Percentiles rank a stretch among this genome's conserved stretches.
phyloP scores from a whole-genome alignment of 805 yeast genomes.

The Candida parachauliodes region DNA sequence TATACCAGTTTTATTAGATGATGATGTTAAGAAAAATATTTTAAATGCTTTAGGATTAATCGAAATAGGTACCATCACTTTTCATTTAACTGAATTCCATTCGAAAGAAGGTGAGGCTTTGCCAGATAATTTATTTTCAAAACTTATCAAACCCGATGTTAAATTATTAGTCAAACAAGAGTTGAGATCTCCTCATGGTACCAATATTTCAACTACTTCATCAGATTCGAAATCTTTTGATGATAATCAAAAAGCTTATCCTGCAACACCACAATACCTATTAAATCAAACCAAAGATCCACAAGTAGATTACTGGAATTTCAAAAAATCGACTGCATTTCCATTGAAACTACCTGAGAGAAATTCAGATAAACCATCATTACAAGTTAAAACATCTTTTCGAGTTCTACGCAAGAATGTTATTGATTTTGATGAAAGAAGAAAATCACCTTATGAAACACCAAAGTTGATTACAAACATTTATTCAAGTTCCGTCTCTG shows the following conservation, averaged over 20 bases:
- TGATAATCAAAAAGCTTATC: slow-evolving; percentile 29
- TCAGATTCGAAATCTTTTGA: slow-evolving; percentile 56
- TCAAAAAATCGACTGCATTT: slow-evolving; percentile 28
- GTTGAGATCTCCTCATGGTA: slow-evolving; percentile 25
- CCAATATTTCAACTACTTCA: slow-evolving; percentile 45
- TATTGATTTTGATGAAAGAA: slow-evolving; percentile 75
- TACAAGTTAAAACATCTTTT: slow-evolving; percentile 38
- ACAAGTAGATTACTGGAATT: slow-evolving; percentile 52
- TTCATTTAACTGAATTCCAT: slow-evolving; percentile 69
- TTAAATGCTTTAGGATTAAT: slow-evolving; percentile 35
- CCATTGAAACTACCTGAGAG: slow-evolving; percentile 14
- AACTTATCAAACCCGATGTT: slow-evolving; percentile 27
- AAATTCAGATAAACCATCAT: slow-evolving; percentile 5
- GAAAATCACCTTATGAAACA: slow-evolving; percentile 67
- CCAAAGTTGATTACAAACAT: slow-evolving; percentile 39
- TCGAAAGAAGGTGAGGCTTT: slow-evolving; percentile 55
- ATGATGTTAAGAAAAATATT: slow-evolving; percentile 9
- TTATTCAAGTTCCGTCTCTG: slow-evolving; percentile 28
- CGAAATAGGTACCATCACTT: slow-evolving; percentile 28
- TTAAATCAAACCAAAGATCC: slow-evolving; percentile 42
- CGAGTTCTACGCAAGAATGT: slow-evolving; percentile 66
- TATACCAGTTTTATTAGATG: slow-evolving; percentile 37
- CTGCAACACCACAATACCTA: slow-evolving; percentile 67
- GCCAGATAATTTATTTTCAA: slow-evolving; percentile 45
- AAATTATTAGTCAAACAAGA: slow-evolving; percentile 35